These are phyloP conservation scores for Tagetes patula DNA, from an alignment of 129 eudicot genomes.

Conservation along the genomic window DNA sequence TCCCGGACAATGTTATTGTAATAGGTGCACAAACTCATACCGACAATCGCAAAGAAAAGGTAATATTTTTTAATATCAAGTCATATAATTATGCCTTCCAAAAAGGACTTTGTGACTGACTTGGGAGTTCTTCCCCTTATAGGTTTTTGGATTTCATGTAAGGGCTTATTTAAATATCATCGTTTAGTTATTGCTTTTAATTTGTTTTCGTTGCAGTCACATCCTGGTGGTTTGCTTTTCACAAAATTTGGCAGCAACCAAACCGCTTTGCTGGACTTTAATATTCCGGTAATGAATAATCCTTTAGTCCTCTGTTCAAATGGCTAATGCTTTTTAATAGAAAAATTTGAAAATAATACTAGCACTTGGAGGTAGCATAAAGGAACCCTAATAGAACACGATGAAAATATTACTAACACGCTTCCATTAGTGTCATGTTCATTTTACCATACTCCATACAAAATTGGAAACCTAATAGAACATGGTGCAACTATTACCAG, in stretches of 20 bases:
- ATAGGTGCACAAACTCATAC: conserved; percentile 81
- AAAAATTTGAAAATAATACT: not conserved
- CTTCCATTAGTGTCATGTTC: not conserved
- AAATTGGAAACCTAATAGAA: too few relatives aligned
- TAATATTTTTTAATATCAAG: conserved; percentile 20
- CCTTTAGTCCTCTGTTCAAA: not conserved
- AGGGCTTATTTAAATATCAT: not conserved
- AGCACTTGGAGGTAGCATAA: not conserved
- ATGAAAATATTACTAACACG: not conserved
- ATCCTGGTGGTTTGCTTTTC: conserved; percentile 83
- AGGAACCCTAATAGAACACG: not conserved
- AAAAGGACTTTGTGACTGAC: not conserved
- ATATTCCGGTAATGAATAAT: conserved; percentile 61
- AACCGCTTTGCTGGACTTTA: conserved; percentile 83
- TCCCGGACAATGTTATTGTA: conserved; percentile 80
- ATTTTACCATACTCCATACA: not conserved
- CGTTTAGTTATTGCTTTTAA: conserved; percentile 5
- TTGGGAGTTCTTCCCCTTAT: not conserved
- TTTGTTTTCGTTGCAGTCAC: conserved; percentile 56
- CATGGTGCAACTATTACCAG: too few relatives aligned
- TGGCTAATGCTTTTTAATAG: not conserved
- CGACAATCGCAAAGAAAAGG: conserved; percentile 86
- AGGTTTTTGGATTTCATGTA: not conserved
- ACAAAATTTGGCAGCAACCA: conserved; percentile 92
- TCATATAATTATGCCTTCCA: not conserved